These are phyloP conservation scores for Rhizophlyctis rosea DNA, from an alignment of 192 early-diverging fungal genomes.

Conservation along the genomic window DNA sequence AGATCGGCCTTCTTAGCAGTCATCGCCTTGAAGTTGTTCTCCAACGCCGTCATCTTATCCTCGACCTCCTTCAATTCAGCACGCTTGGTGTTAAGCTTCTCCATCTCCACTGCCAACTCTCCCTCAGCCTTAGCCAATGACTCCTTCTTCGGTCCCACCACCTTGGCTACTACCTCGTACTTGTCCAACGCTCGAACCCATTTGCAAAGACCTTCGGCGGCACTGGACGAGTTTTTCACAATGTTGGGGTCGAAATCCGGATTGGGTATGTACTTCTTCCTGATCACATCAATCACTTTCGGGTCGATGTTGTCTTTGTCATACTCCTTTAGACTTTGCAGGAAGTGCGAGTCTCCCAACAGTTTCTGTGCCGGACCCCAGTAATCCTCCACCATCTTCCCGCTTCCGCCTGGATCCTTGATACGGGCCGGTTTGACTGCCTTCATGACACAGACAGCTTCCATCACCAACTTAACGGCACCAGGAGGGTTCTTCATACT, in stretches of 20 bases:
- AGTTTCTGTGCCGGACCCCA: conserved; percentile 58
- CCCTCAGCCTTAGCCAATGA: conserved; percentile 56
- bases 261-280: conserved; percentile 56
- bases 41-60: conserved; percentile 56
- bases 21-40: conserved; percentile 49
- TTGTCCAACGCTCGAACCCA: conserved; percentile 61
- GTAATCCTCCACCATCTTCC: conserved; percentile 65
- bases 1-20: conserved; percentile 57
- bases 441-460: conserved; percentile 63
- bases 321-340: conserved; percentile 49
- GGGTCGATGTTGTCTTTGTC: conserved; percentile 65
- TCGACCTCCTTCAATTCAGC: conserved; percentile 62
- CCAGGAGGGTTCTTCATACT: conserved; percentile 59
- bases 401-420: conserved; percentile 59
- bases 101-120: conserved; percentile 56
- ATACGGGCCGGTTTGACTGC: conserved; percentile 57
- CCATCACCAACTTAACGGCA: conserved; percentile 60
- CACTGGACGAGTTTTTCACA: conserved; percentile 59
- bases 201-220: conserved; percentile 55
- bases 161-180: conserved; percentile 59
- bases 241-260: conserved; percentile 64
- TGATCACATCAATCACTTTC: conserved; percentile 53
- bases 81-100: conserved; percentile 50
- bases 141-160: conserved; percentile 57
- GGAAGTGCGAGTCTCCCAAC: conserved; percentile 51